Conservation (phyloP, 2,329 filamentous ascomycete genomes). For the Emmonsia crescens region DNA sequence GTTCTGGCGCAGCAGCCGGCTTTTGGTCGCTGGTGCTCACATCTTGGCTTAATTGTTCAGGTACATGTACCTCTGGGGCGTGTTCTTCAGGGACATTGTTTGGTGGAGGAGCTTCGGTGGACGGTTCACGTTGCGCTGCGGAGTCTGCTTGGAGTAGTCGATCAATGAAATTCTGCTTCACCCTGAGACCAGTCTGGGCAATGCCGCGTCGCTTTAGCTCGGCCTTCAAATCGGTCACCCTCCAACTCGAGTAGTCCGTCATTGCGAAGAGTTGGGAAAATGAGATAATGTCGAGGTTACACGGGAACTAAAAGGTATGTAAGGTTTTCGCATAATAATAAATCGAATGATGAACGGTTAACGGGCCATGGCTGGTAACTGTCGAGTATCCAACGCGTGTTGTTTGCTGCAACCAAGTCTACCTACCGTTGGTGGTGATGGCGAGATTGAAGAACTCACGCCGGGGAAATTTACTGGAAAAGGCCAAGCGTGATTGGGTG, state of each 20-base stretch:
- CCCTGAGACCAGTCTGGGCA: conserved; percentile 57
- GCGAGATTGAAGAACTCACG: not conserved
- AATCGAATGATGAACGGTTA: not conserved
- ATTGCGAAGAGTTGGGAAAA: conserved; percentile 21
- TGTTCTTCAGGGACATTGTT: conserved; percentile 1
- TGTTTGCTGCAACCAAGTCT: not conserved
- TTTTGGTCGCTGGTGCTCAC: conserved; percentile 1
- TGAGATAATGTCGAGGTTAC: not conserved
- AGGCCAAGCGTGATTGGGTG: not conserved
- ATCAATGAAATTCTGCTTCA: conserved; percentile 53
- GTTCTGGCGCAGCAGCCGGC: conserved; percentile 1
- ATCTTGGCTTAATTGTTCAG: not conserved
- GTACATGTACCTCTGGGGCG: not conserved
- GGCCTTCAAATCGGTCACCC: conserved; percentile 63
- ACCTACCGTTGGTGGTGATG: not conserved
- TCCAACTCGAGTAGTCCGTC: conserved; percentile 49
- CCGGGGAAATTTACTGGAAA: not conserved
- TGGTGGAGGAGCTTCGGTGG: conserved; percentile 8
- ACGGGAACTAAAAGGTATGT: not conserved
- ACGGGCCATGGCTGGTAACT: not conserved
- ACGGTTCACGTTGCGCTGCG: conserved; percentile 8
- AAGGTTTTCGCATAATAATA: not conserved
- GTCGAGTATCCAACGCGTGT: not conserved
- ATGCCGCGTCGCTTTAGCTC: conserved; percentile 65
- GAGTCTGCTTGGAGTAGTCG: conserved; percentile 43